Evolutionary conservation across 2,329 filamentous ascomycete species (phyloP), one percentile per base, ranked within the genome.

Genomic region (Colletotrichum chrysophilum): DNA sequence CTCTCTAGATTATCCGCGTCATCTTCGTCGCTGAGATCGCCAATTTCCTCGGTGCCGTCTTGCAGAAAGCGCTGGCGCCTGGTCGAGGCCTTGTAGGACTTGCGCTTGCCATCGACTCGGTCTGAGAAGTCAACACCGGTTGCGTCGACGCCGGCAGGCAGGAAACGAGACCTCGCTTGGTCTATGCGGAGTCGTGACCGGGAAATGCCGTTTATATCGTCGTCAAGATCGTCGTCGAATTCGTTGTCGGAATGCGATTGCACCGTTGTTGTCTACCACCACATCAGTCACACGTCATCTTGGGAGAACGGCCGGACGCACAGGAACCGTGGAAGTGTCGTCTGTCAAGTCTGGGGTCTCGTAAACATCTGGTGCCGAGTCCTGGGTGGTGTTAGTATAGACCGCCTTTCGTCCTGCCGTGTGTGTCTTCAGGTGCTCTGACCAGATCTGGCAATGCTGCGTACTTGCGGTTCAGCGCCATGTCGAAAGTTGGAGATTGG

Each of bases 291-390:
- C 16, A 6, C 34, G 5, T n/a, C 55, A 24, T 9, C 14, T 56
- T 7, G 26, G 16, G 43, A n/a, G 32, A 60, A 7, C 4, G 52
- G n/a, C n/a, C n/a, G n/a, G 18, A 28, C 91, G 85, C 87, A 96
- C 95, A 71, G 93, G 94, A 73, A 96, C 87, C 64, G 96, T 98
- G 26, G 96, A 98, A 78, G 92, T 94, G 84, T 98, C 96, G 82
- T 98, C 95, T 72, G 94, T 96, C 79, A 98, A 88, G 71, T 98
- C 96, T 78, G 96, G 96, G 18, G 97, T 98, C 86, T 98, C 96
- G 88, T 98, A 98, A 81, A 98, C 95, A 82, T 98, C 97, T 79
- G 96, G 96, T 32, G 96, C 96, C 70, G 94, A 94, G 86, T 98
- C 96, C 94, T 97, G 79, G 69, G 34, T n/a, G 70, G 75, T 77